These are phyloP conservation scores for Solanum microdontum DNA, from an alignment of 257 asterid genomes.

Conservation along the genomic window DNA sequence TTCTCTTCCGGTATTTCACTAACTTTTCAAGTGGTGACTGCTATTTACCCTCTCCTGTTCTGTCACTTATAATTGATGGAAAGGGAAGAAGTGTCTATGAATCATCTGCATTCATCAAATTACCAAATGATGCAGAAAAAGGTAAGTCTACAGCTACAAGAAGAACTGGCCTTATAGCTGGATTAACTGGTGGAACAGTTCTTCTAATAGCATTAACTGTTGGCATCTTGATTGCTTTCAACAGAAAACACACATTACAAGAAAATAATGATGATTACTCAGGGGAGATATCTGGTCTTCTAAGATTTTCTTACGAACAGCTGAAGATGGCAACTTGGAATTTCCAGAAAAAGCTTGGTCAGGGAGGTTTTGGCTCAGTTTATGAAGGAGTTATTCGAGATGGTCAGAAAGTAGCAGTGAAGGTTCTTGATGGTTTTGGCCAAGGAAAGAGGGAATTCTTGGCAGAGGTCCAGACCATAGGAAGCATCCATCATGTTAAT, in stretches of 20 bases:
- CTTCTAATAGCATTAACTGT: neutral
- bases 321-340: constrained; percentile 3
- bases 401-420: constrained; percentile 16
- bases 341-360: constrained; percentile 11
- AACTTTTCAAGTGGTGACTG: constrained; percentile 18
- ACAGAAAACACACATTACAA: neutral
- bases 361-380: constrained; percentile 20
- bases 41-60: constrained; percentile 22
- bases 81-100: constrained; percentile 6
- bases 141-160: neutral
- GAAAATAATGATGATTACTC: constrained; percentile 12
- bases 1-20: constrained; percentile 13
- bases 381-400: constrained; percentile 12
- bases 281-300: constrained; percentile 6
- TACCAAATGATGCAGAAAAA: neutral
- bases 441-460: constrained; percentile 15
- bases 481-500: constrained; percentile 17
- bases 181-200: neutral
- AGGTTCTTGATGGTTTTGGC: constrained; percentile 18
- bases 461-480: constrained; percentile 17
- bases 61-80: constrained; percentile 22
- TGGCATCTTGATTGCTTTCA: neutral
- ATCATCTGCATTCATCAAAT: constrained; percentile 9
- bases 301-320: constrained; percentile 11
- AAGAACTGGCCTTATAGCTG: neutral